Base-by-base conservation (phyloP, 1,139 yeast genomes). In the Hyphopichia fennica region DNA sequence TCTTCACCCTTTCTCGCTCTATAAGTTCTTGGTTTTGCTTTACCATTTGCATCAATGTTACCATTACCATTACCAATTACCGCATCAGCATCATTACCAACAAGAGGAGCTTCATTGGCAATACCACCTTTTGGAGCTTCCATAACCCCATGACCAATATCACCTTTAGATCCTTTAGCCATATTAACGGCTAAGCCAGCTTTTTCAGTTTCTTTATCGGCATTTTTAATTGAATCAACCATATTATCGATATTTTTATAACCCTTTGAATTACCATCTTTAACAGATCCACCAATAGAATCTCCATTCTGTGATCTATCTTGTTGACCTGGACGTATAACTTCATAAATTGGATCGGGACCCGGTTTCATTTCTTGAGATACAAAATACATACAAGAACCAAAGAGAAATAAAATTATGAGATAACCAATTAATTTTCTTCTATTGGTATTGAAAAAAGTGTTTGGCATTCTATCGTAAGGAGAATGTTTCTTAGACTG, bases 111-210 rank as follows among this genome's bases (percentile, higher is more conserved):
- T 48, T 73, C 79, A 51, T 73, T 73, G 32, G 77, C 79, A 40
- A 72, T 61, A 2, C 79, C 79, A 3, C 79, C 79, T 51, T 69
- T 72, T n/a, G 79, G 78, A 3, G 79, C 79, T 47, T 73, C 77
- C 11, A 55, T 61, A 2, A 73, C 69, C 3, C 77, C 78, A 32
- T 59, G 47, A 1, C 77, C 77, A 38, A 65, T 64, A 40, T 72
- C 71, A 5, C 77, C 78, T 46, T 70, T 69, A 6, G 75, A 63
- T 11, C 71, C 72, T 37, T 62, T 58, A 2, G 74, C 76, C 55
- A 67, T 55, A 49, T 72, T 72, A 11, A 59, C 69, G 0, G 77
- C 76, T 54, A 73, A 67, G 30, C 63, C 75, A 10, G 55, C 48
- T 44, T 62, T 66, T 27, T 57, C 61, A 14, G 50, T 49, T 35